A percentile compares a stretch with the other conserved stretches of the same genome.
phyloP scores from a whole-genome alignment of 192 early-diverging fungal genomes.

The Rhizoclosmatium globosum region DNA sequence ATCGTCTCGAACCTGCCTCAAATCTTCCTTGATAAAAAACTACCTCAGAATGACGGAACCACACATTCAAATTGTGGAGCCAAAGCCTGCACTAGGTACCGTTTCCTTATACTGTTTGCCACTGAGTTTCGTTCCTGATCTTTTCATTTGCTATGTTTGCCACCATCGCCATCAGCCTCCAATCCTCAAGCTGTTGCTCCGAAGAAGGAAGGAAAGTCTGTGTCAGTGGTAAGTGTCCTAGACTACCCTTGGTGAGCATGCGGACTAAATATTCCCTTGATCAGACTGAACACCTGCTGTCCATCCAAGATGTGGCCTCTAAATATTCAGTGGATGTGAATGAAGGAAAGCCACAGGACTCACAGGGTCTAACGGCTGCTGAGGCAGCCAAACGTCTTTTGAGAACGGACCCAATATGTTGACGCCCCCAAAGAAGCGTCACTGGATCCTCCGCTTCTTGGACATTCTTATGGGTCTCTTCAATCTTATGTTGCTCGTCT shows the following conservation, averaged over 20 bases:
- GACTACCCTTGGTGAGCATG: background rate
- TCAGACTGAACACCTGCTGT: constrained; percentile 69
- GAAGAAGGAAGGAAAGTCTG: background rate
- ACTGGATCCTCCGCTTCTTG: constrained; percentile 78
- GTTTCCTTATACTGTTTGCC: too few species aligned
- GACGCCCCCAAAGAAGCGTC: constrained; percentile 85
- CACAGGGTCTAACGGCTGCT: constrained; percentile 69
- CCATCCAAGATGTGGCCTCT: constrained; percentile 60
- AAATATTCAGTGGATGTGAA: constrained; percentile 62
- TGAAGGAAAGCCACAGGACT: constrained; percentile 68
- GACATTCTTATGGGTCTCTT: constrained; percentile 81
- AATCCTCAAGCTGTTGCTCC: too few species aligned
- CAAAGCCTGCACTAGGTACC: background rate
- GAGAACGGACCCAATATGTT: constrained; percentile 86
- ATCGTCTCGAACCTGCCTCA: too few species aligned
- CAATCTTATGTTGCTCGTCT: constrained; percentile 86
- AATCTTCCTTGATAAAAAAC: too few species aligned
- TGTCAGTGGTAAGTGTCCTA: background rate
- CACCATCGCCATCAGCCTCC: too few species aligned
- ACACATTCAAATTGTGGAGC: background rate
- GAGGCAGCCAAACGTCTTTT: constrained; percentile 72
- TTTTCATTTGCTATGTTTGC: too few species aligned
- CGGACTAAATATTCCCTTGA: background rate
- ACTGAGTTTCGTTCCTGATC: too few species aligned
- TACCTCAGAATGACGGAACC: background rate